phyloP scores from a whole-genome alignment of 345 rosid species.

The Eucalyptus regnans region DNA sequence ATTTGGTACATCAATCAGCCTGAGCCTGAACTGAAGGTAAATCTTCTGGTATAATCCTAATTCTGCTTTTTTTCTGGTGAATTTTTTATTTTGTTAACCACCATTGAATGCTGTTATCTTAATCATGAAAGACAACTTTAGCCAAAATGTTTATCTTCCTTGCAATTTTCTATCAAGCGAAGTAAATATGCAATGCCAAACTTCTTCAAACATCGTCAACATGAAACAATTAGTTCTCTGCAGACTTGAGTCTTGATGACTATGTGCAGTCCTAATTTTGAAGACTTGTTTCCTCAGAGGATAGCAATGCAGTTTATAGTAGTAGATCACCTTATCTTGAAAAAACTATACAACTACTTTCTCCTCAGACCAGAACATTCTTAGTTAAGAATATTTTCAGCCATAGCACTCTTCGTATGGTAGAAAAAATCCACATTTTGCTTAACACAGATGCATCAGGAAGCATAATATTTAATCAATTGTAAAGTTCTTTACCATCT shows the following conservation, averaged over 20 bases:
- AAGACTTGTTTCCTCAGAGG: not conserved
- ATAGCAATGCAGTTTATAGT: not conserved
- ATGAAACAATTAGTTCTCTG: not conserved
- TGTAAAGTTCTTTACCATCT: not conserved
- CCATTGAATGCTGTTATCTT: not conserved
- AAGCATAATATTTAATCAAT: not conserved
- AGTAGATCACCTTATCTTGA: not conserved
- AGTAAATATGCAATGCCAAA: not conserved
- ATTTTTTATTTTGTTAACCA: not conserved
- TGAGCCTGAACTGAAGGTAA: slow-evolving; percentile 58
- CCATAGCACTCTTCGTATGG: not conserved
- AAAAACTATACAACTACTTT: not conserved
- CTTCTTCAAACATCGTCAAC: not conserved
- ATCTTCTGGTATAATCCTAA: not conserved
- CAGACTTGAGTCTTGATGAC: not conserved
- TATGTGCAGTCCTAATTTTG: not conserved
- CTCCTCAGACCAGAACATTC: not conserved
- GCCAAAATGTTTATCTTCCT: not conserved
- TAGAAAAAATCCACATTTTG: not conserved
- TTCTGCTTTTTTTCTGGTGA: not conserved
- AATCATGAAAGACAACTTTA: not conserved
- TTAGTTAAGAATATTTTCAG: not conserved
- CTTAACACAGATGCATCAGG: not conserved
- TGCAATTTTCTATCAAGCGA: not conserved
- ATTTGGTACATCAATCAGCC: slow-evolving; percentile 68